phyloP scores from a whole-genome alignment of 192 early-diverging fungal genomes.

The Backusella luteola region DNA sequence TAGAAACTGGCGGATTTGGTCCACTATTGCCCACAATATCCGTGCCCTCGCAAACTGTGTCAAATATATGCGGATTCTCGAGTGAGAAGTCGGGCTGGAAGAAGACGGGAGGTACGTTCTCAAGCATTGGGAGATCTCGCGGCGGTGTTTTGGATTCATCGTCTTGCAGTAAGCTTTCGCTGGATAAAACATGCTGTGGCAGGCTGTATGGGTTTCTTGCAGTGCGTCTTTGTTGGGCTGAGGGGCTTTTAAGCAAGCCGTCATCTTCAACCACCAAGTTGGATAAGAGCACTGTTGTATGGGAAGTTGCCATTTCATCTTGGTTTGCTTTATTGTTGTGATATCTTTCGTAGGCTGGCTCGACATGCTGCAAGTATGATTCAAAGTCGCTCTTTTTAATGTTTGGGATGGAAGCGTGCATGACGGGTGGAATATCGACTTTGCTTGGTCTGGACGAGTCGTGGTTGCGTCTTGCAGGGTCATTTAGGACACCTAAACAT shows the following conservation, averaged over 20 bases:
- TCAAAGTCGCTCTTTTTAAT: constrained; percentile 83
- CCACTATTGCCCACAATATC: constrained; percentile 51
- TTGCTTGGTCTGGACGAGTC: constrained; percentile 49
- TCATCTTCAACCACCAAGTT: constrained; percentile 40
- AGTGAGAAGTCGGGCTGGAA: constrained; percentile 84
- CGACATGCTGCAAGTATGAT: constrained; percentile 69
- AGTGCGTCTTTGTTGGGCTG: constrained; percentile 36
- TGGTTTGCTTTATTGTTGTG: constrained; percentile 60
- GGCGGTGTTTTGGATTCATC: constrained; percentile 30
- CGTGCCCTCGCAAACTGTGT: constrained; percentile 73
- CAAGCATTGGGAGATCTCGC: constrained; percentile 68
- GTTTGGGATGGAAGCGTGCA: constrained; percentile 61
- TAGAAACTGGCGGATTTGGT: constrained; percentile 49
- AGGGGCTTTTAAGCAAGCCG: constrained; percentile 17
- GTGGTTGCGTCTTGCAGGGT: constrained; percentile 55
- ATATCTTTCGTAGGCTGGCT: constrained; percentile 80
- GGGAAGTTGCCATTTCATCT: constrained; percentile 36
- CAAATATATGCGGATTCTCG: constrained; percentile 88
- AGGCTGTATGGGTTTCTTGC: constrained; percentile 55
- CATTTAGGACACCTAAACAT: constrained; percentile 66
- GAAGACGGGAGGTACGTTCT: constrained; percentile 86
- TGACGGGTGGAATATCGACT: constrained; percentile 53
- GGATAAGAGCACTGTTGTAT: constrained; percentile 30
- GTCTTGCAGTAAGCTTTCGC: constrained; percentile 38
- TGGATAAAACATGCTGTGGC: constrained; percentile 27